A percentile compares a stretch with the other conserved stretches of the same genome.
phyloP scores from a whole-genome alignment of 768 basidiomycete species.

The Pleurotus ostreatus region DNA sequence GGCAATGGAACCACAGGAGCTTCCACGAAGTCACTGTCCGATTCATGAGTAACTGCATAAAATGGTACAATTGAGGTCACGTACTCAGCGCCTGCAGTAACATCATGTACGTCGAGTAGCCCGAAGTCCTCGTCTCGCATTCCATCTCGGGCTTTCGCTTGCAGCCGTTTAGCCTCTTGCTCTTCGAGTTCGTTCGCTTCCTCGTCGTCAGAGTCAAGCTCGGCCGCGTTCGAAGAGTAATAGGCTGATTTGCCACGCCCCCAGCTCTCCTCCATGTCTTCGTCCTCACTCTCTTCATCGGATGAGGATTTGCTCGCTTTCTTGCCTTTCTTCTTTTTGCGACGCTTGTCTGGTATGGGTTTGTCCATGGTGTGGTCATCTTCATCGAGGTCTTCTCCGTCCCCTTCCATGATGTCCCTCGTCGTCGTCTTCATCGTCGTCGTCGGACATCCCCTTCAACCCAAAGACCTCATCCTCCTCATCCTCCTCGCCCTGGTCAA shows the following conservation, averaged over 20 bases:
- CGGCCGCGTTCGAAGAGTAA: conserved; percentile 80
- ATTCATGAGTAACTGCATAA: neutral
- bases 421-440: conserved; percentile 45
- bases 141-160: conserved; percentile 66
- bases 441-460: conserved; percentile 53
- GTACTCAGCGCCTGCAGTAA: conserved; percentile 28
- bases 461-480: conserved; percentile 85
- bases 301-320: conserved; percentile 13
- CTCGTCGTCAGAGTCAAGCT: conserved; percentile 83
- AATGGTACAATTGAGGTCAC: conserved; percentile 13
- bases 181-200: conserved; percentile 87
- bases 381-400: conserved; percentile 29
- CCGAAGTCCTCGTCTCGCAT: conserved; percentile 84
- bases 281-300: conserved; percentile 28
- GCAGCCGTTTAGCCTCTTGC: conserved; percentile 78
- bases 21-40: conserved; percentile 35
- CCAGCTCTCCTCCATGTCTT: conserved; percentile 62
- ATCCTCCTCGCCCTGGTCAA: conserved; percentile 45
- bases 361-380: conserved; percentile 22
- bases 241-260: conserved; percentile 76
- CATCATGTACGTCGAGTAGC: conserved; percentile 55
- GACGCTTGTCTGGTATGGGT: conserved; percentile 17
- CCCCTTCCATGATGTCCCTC: conserved; percentile 34
- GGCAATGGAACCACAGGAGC: conserved; percentile 35
- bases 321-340: conserved; percentile 19